Conservation (phyloP, 371 early-diverging fungal genomes). For the Apophysomyces ossiformis region DNA sequence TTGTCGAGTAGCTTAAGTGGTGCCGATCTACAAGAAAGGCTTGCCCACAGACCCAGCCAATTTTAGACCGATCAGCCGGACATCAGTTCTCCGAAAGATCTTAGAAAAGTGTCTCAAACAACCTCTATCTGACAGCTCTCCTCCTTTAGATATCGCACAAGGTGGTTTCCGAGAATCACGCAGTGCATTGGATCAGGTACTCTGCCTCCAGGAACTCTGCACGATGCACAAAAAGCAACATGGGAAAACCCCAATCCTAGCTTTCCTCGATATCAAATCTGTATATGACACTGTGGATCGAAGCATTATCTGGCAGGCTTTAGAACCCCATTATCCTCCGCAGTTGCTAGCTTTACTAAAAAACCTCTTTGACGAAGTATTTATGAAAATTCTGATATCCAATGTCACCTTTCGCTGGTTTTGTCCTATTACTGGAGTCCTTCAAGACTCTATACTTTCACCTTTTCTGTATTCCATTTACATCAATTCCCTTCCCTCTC, state of each 20-base stretch:
- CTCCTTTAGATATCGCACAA: slow-evolving; percentile 28
- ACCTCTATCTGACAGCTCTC: background rate
- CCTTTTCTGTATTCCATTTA: slow-evolving; percentile 32
- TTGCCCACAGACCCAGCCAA: slow-evolving; percentile 16
- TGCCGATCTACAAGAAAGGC: slow-evolving; percentile 22
- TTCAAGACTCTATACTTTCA: slow-evolving; percentile 32
- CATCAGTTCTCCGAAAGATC: slow-evolving; percentile 21
- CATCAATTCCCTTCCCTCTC: slow-evolving; percentile 24
- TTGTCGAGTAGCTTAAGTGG: slow-evolving; percentile 20
- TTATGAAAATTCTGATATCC: slow-evolving; percentile 8
- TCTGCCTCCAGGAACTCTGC: slow-evolving; percentile 28
- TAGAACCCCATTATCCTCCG: background rate
- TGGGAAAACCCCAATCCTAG: slow-evolving; percentile 14
- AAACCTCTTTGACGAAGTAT: slow-evolving; percentile 24
- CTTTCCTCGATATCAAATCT: slow-evolving; percentile 32
- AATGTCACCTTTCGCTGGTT: slow-evolving; percentile 13
- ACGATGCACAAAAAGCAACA: background rate
- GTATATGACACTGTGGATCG: slow-evolving; percentile 28
- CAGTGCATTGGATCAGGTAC: slow-evolving; percentile 35
- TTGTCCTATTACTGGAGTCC: slow-evolving; percentile 22
- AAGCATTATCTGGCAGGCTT: slow-evolving; percentile 17
- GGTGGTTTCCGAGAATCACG: slow-evolving; percentile 36
- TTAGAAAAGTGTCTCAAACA: slow-evolving; percentile 17
- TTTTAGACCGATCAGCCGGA: slow-evolving; percentile 28
- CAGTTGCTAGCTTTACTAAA: slow-evolving; percentile 8